Conservation (phyloP, 2,329 filamentous ascomycete species). For the Corniculantispora saksenae region DNA sequence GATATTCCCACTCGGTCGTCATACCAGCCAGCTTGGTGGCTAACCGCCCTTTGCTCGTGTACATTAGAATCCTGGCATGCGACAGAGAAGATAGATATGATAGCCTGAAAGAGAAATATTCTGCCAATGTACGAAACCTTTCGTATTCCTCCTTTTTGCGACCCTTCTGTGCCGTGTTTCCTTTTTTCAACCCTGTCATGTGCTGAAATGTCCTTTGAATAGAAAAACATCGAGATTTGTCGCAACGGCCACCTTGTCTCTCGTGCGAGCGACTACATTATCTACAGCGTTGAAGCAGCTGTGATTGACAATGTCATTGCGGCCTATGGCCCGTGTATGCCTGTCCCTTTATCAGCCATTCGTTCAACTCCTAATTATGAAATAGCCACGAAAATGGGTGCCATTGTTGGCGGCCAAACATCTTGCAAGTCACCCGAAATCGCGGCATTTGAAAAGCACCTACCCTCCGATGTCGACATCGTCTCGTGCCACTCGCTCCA, state of each 20-base stretch:
- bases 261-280: constrained; percentile 94
- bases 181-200: no score
- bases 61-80: constrained; percentile 84
- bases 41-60: constrained; percentile 2
- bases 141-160: constrained; percentile 11
- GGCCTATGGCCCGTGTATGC: constrained; percentile 84
- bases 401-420: constrained; percentile 95
- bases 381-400: constrained; percentile 87
- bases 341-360: constrained; percentile 19
- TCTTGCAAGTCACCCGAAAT: constrained; percentile 98
- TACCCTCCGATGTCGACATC: constrained; percentile 87
- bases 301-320: constrained; percentile 85
- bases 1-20: constrained; percentile 20
- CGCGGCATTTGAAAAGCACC: constrained; percentile 83
- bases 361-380: constrained; percentile 3
- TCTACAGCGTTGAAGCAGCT: constrained; percentile 97
- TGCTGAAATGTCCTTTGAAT: constrained; percentile 50
- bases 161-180: constrained; percentile 26
- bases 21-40: constrained; percentile 12
- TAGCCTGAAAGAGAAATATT: constrained; percentile 76
- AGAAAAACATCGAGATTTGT: constrained; percentile 82
- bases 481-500: constrained; percentile 96
- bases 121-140: constrained; percentile 70
- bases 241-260: constrained; percentile 95
- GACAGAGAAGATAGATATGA: constrained; percentile 89